Base-by-base conservation (phyloP, 176 grass and related monocot species). In the Poa annua region DNA sequence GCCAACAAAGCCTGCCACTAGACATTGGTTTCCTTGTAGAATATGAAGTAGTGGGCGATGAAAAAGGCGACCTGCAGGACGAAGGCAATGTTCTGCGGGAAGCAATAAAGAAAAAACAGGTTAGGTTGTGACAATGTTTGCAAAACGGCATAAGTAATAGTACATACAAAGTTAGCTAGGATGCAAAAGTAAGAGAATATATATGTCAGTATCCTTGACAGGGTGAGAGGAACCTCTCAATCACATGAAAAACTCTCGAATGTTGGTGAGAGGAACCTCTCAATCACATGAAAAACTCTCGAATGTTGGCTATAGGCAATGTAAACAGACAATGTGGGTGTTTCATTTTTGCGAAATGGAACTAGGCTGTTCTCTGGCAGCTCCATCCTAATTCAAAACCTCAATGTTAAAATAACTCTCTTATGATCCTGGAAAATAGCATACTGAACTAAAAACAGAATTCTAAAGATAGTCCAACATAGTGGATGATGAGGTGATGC, bases 21-120 rank as follows among this genome's bases (percentile, higher is more conserved):
- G 36, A 21, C 8, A n/a, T 41, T 9, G 5, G 4, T 42, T 4
- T 19, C 0, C 8, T 69, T 69, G 66, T 69, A 69, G 20, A 2
- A 69, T 0, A 69, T 1, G 7, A 66, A 1, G 21, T 19, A 39
- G 3, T 22, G 66, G 8, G 4, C 33, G 19, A 68, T 41, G 9
- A 68, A 41, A n/a, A 68, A 4, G 19, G 38, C 8, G 9, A 68
- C 1, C 65, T 68, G 19, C 19, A 68, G 38, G 35, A 68, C 17
- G 20, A 41, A 68, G 35, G 19, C 36, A 42, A 69, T 42, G 36
- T 69, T 69, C 66, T 69, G 66, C 66, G 42, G 66, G 10, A 69
- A 69, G 9, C 19, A 41, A 68, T 2, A 68, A n/a, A 17, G 65
- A 59, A n/a, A 66, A 68, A 41, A 9, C 35, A 41, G 17, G 12